These are phyloP conservation scores for Alisma plantagoaquatica DNA, from an alignment of 106 monocot genomes.

Conservation along the genomic window DNA sequence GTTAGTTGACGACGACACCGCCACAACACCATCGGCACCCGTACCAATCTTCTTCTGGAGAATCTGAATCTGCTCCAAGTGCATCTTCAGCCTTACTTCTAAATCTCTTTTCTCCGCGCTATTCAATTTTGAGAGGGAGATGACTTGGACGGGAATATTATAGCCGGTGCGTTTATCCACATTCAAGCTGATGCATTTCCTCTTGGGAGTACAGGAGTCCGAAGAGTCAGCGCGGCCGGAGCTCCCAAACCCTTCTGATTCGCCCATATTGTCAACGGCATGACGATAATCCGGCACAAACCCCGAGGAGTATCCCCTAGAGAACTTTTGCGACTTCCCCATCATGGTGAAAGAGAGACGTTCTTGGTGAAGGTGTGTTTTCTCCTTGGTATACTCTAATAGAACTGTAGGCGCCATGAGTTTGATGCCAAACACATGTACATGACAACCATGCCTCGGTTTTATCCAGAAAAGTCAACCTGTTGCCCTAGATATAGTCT, in stretches of 20 bases:
- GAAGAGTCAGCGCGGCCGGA: constrained; percentile 49
- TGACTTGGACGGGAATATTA: constrained; percentile 39
- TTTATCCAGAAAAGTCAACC: too few species aligned
- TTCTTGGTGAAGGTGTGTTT: constrained; percentile 14
- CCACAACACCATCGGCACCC: constrained; percentile 16
- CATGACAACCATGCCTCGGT: constrained; percentile 2
- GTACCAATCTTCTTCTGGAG: constrained; percentile 41
- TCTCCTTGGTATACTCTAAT: constrained; percentile 24
- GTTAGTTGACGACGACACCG: constrained; percentile 27
- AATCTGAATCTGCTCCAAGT: constrained; percentile 54
- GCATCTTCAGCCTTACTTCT: constrained; percentile 32
- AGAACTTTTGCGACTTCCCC: constrained; percentile 54
- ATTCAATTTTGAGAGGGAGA: constrained; percentile 53
- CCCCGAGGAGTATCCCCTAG: constrained; percentile 29
- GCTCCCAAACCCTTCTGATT: constrained; percentile 64
- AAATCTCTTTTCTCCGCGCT: constrained; percentile 32
- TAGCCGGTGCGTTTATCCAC: constrained; percentile 20
- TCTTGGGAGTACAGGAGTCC: constrained; percentile 57
- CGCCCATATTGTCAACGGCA: constrained; percentile 63
- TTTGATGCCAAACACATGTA: background rate
- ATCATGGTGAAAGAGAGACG: constrained; percentile 27
- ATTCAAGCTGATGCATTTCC: constrained; percentile 64
- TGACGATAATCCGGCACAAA: constrained; percentile 60
- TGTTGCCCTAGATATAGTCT: too few species aligned
- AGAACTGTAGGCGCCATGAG: constrained; percentile 40